These are phyloP conservation scores for Colletotrichum karsti DNA, from an alignment of 2,329 filamentous ascomycete genomes.

Conservation along the genomic window DNA sequence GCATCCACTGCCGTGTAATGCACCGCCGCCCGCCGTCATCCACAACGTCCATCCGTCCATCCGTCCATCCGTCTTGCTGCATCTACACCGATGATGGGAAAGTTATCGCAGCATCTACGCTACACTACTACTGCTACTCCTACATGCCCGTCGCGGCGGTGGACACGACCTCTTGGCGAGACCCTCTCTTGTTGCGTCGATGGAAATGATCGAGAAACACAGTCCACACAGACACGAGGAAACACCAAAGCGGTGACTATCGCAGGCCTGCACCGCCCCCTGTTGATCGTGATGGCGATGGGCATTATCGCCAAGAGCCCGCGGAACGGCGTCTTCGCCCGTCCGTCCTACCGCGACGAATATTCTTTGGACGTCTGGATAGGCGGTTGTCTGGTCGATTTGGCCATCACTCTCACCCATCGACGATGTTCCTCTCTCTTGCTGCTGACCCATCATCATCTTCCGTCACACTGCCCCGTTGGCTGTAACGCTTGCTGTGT, in stretches of 20 bases:
- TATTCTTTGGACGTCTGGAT: neutral
- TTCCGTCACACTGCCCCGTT: neutral
- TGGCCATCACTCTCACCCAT: neutral
- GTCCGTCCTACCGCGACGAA: neutral
- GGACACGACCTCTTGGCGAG: constrained; percentile 20
- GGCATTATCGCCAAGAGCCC: neutral
- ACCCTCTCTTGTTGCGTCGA: neutral
- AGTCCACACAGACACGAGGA: too few species aligned
- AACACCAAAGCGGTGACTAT: neutral
- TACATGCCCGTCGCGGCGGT: neutral
- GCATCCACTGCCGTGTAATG: constrained; percentile 13
- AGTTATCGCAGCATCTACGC: neutral
- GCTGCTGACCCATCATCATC: too few species aligned
- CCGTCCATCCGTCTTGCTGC: neutral
- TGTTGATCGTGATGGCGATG: neutral
- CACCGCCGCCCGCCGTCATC: neutral
- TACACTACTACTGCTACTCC: too few species aligned
- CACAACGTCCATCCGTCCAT: neutral
- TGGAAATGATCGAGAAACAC: neutral
- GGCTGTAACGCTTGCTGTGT: neutral
- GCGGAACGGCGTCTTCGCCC: neutral
- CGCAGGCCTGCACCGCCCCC: neutral
- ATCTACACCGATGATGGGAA: neutral
- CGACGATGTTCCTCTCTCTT: neutral
- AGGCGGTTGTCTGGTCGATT: neutral